Evolutionary conservation across 805 yeast genomes (phyloP).

Genomic region (Middelhovenomyces tepae): DNA sequence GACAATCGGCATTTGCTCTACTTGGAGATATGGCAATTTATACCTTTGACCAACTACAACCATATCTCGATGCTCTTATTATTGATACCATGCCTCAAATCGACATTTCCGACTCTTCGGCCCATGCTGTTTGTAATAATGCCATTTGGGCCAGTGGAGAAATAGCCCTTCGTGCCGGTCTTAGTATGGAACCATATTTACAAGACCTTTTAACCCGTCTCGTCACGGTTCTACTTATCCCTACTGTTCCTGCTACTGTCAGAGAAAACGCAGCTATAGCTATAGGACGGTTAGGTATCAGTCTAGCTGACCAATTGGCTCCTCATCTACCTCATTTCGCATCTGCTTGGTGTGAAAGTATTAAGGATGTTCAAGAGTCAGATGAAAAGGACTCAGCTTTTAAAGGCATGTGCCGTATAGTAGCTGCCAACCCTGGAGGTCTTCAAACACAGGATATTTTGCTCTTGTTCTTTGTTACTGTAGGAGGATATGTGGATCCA

Average conservation of each 20-base stretch:
- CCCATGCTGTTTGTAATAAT: conserved; percentile 62
- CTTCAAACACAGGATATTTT: conserved; percentile 42
- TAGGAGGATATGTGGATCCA: conserved; percentile 37
- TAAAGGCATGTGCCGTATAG: conserved; percentile 68
- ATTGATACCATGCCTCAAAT: conserved; percentile 51
- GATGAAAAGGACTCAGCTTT: conserved; percentile 85
- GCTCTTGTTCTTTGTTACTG: conserved; percentile 47
- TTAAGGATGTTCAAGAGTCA: conserved; percentile 61
- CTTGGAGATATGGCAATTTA: conserved; percentile 80
- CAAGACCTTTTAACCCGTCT: conserved; percentile 46
- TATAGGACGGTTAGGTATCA: conserved; percentile 73
- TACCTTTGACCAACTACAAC: conserved; percentile 34
- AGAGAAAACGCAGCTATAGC: conserved; percentile 85
- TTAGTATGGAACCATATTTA: conserved; percentile 40
- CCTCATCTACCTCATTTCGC: conserved; percentile 51
- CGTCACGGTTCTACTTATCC: conserved; percentile 48
- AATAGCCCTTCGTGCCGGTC: conserved; percentile 45
- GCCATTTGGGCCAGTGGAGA: conserved; percentile 95
- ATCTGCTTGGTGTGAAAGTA: conserved; percentile 60
- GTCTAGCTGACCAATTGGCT: conserved; percentile 49
- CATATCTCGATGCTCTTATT: conserved; percentile 26
- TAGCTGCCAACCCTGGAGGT: conserved; percentile 59
- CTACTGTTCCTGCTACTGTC: conserved; percentile 46
- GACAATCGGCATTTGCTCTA: conserved; percentile 85
- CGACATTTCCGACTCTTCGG: conserved; percentile 31